Percentiles rank a stretch among this genome's conserved stretches.
These are phyloP conservation scores for Akebia trifoliata DNA, from an alignment of 164 flowering plant species.

Conservation along the genomic window DNA sequence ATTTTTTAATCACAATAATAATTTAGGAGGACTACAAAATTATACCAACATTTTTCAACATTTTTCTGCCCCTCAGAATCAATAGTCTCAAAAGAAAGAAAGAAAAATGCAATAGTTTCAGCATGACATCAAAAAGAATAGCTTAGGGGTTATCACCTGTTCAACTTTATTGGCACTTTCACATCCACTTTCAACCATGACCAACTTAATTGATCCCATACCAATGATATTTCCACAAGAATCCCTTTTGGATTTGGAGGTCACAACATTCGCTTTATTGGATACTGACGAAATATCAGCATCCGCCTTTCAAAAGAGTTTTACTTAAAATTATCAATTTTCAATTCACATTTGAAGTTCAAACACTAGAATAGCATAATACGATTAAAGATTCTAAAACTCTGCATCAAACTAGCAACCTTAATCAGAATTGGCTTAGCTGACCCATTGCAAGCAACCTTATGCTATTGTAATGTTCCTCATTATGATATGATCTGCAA, in stretches of 20 bases:
- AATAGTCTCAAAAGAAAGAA: neutral
- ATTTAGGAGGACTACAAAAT: too few species aligned
- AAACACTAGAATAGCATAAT: neutral
- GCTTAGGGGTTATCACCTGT: slow-evolving; percentile 39
- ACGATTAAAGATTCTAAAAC: neutral
- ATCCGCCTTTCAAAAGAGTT: slow-evolving; percentile 63
- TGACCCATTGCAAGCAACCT: slow-evolving; percentile 62
- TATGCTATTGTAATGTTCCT: slow-evolving; percentile 84
- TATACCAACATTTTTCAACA: too few species aligned
- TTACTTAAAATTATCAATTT: slow-evolving; percentile 29
- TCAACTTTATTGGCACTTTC: slow-evolving; percentile 48
- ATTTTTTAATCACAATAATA: too few species aligned
- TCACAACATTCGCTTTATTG: slow-evolving; percentile 38
- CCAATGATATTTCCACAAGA: slow-evolving; percentile 18
- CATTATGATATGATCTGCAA: slow-evolving; percentile 87
- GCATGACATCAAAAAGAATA: neutral
- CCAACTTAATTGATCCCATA: slow-evolving; percentile 49
- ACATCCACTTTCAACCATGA: slow-evolving; percentile 72
- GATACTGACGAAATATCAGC: slow-evolving; percentile 58
- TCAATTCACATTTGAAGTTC: slow-evolving; percentile 1
- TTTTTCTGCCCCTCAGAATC: too few species aligned
- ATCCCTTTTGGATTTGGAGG: slow-evolving; percentile 31
- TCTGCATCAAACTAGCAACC: slow-evolving; percentile 34
- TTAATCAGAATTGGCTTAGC: slow-evolving; percentile 63
- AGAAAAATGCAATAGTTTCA: neutral